Evolutionary conservation across 805 yeast genomes (phyloP).

Genomic region (Myxozyma lipomycoides): DNA sequence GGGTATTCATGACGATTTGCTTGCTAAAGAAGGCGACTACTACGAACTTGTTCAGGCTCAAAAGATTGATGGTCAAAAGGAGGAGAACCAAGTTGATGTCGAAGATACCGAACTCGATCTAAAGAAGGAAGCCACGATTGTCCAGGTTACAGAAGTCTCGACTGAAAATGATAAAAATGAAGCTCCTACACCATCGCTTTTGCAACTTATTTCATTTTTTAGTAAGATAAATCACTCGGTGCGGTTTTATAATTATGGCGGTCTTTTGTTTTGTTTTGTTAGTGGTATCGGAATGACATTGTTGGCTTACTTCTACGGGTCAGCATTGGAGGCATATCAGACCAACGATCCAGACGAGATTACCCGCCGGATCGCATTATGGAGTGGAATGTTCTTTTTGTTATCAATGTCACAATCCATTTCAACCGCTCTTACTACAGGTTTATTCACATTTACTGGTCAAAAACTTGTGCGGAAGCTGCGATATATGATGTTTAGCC

Average conservation of each 20-base stretch:
- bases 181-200: constrained; percentile 6
- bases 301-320: neutral
- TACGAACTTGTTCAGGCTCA: constrained; percentile 39
- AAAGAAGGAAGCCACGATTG: neutral
- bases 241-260: constrained; percentile 38
- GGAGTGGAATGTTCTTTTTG: constrained; percentile 23
- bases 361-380: constrained; percentile 37
- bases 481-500: constrained; percentile 26
- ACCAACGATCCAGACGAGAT: constrained; percentile 34
- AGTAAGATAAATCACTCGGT: constrained; percentile 27
- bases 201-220: neutral
- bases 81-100: constrained; percentile 7
- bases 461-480: constrained; percentile 30
- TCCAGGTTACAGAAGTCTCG: constrained; percentile 7
- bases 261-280: constrained; percentile 34
- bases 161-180: neutral
- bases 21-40: constrained; percentile 35
- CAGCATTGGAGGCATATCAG: constrained; percentile 15
- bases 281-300: constrained; percentile 39
- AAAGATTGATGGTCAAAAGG: constrained; percentile 26
- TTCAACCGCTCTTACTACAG: constrained; percentile 1
- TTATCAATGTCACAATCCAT: constrained; percentile 13
- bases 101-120: constrained; percentile 19
- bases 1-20: constrained; percentile 42
- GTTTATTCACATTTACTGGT: constrained; percentile 20